phyloP scores from a whole-genome alignment of 768 basidiomycete genomes.

The Amanita pallidorosea region DNA sequence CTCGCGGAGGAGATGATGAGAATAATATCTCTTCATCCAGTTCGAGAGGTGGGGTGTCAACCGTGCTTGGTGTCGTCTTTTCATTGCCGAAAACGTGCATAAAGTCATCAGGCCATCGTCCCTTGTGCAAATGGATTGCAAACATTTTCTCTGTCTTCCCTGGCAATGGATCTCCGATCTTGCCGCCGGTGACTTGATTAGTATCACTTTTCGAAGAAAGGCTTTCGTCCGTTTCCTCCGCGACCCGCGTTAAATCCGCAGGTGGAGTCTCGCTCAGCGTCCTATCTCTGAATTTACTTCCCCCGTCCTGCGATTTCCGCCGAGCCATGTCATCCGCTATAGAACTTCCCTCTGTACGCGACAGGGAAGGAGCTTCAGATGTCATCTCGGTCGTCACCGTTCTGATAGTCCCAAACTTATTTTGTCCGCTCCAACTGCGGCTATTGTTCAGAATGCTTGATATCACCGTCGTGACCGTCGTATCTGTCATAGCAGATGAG shows the following conservation, averaged over 20 bases:
- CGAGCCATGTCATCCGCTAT: slow-evolving; percentile 38
- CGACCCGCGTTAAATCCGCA: slow-evolving; percentile 55
- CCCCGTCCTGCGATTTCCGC: slow-evolving; percentile 8
- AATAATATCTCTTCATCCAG: slow-evolving; percentile 3
- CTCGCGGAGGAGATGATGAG: slow-evolving; percentile 33
- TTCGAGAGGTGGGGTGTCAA: slow-evolving; percentile 13
- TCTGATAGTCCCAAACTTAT: slow-evolving; percentile 69
- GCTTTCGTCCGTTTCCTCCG: slow-evolving; percentile 62
- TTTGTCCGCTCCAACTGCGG: slow-evolving; percentile 28
- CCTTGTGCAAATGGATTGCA: slow-evolving; percentile 57
- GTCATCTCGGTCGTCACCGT: slow-evolving; percentile 80
- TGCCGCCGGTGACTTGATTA: slow-evolving; percentile 24
- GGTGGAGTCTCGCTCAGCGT: slow-evolving; percentile 51
- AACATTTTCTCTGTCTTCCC: slow-evolving; percentile 21
- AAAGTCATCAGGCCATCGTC: slow-evolving; percentile 80
- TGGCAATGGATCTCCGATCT: slow-evolving; percentile 19
- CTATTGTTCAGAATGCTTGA: slow-evolving; percentile 55
- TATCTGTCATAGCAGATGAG: slow-evolving; percentile 51
- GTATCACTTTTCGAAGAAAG: slow-evolving; percentile 22
- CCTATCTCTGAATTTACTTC: slow-evolving; percentile 35
- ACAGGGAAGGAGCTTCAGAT: slow-evolving; percentile 59
- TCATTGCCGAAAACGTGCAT: slow-evolving; percentile 37
- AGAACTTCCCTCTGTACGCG: slow-evolving; percentile 50
- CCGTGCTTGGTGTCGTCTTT: slow-evolving; percentile 12
- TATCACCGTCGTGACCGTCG: slow-evolving; percentile 33